These are phyloP conservation scores for Handroanthus guayacan DNA, from an alignment of 257 asterid species.

Conservation along the genomic window DNA sequence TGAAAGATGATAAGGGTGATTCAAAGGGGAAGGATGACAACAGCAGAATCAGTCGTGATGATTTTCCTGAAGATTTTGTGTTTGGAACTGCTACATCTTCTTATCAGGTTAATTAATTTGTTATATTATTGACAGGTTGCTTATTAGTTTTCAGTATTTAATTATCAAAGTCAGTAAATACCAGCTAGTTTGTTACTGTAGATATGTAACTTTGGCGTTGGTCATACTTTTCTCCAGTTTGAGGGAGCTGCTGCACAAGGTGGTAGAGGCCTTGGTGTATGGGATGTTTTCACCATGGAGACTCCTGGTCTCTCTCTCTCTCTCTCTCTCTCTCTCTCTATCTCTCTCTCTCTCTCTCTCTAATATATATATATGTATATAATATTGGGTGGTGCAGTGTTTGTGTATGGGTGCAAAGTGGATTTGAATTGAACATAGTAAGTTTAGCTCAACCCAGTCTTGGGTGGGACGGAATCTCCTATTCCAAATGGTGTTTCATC, in stretches of 20 bases:
- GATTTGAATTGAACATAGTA: too few relatives aligned
- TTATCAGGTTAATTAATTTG: slow-evolving; percentile 47
- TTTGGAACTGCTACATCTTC: slow-evolving; percentile 47
- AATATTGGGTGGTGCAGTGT: too few relatives aligned
- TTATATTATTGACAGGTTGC: too few relatives aligned
- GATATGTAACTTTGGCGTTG: not conserved
- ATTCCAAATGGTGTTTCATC: too few relatives aligned
- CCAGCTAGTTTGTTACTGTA: not conserved
- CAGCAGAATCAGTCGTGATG: slow-evolving; percentile 27
- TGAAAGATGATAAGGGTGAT: not conserved
- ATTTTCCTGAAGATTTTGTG: slow-evolving; percentile 41
- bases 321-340: slow-evolving; percentile 16
- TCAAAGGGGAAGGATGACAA: slow-evolving; percentile 4
- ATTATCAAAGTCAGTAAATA: not conserved
- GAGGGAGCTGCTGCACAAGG: slow-evolving; percentile 52
- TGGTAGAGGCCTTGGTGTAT: slow-evolving; percentile 45
- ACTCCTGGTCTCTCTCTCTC: slow-evolving; percentile 39
- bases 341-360: not conserved
- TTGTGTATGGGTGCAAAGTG: too few relatives aligned
- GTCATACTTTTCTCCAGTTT: slow-evolving; percentile 23
- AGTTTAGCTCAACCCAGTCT: too few relatives aligned
- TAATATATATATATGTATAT: too few relatives aligned
- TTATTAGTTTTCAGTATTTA: not conserved
- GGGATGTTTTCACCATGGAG: slow-evolving; percentile 46
- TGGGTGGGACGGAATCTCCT: too few relatives aligned